Evolutionary conservation across 208 protist species (phyloP).

Genomic region (Crithidia fasciculata): DNA sequence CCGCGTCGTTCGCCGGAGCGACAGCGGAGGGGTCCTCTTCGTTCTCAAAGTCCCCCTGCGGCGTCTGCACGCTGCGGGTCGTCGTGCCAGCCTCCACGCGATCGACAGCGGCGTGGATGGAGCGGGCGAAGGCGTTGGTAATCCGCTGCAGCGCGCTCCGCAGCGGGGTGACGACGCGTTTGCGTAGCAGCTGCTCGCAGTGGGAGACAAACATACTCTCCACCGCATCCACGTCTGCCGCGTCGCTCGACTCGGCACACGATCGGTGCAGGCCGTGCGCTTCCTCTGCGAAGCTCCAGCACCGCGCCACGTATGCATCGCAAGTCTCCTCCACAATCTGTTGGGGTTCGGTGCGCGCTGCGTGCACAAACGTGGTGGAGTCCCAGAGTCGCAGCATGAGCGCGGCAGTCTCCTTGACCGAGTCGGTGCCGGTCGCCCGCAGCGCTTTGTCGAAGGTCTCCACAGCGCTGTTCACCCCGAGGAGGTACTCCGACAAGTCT

Average conservation of each 20-base stretch:
- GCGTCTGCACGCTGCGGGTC: no score
- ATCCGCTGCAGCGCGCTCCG: neutral
- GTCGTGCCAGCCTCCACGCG: no score
- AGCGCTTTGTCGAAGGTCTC: neutral
- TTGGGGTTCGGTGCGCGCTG: neutral
- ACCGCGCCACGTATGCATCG: neutral
- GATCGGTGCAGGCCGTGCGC: neutral
- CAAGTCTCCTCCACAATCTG: neutral
- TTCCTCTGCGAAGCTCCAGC: neutral
- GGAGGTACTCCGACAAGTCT: neutral
- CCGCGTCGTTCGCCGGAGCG: no score
- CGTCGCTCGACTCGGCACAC: neutral
- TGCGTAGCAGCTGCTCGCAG: neutral
- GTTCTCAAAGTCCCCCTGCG: no score
- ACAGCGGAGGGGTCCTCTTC: no score
- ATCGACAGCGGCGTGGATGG: neutral
- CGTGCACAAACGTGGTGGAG: neutral
- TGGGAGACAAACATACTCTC: neutral
- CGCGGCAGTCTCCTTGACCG: neutral
- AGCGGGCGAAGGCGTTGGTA: neutral
- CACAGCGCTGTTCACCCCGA: neutral
- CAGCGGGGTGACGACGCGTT: neutral
- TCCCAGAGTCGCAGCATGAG: neutral
- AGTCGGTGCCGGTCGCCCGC: neutral
- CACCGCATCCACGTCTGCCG: neutral